Percentiles rank a stretch among this genome's conserved stretches.
Conservation (phyloP, 2,329 filamentous ascomycete species). For the Arthrinium puccinioides region DNA sequence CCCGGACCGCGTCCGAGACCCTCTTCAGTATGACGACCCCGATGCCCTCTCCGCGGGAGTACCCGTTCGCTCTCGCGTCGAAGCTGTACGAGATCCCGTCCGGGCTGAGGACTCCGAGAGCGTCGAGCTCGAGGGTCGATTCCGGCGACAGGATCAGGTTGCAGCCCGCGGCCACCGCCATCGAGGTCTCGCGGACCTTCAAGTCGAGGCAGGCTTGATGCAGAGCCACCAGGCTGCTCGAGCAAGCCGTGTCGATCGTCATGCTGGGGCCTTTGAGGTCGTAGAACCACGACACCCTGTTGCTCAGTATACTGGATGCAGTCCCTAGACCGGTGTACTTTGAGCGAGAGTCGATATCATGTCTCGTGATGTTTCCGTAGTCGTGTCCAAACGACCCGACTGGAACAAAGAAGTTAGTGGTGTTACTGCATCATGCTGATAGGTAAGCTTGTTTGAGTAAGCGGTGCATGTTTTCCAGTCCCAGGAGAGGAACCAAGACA, state of each 20-base stretch:
- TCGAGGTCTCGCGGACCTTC: not conserved
- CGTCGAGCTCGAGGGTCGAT: slow-evolving; percentile 49
- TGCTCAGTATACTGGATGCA: slow-evolving; percentile 26
- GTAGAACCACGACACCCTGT: slow-evolving; percentile 32
- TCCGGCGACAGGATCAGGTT: slow-evolving; percentile 46
- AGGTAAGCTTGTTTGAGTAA: not conserved
- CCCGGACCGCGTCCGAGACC: slow-evolving; percentile 46
- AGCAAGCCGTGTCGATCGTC: slow-evolving; percentile 34
- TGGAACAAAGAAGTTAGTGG: not conserved
- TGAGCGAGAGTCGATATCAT: slow-evolving; percentile 25
- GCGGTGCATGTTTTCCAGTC: no score
- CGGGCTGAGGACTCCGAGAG: slow-evolving; percentile 43
- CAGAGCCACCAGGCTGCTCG: slow-evolving; percentile 27
- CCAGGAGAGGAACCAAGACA: no score
- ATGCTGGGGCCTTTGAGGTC: slow-evolving; percentile 29
- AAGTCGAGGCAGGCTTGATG: slow-evolving; percentile 23
- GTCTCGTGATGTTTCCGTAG: slow-evolving; percentile 24
- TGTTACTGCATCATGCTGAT: no score
- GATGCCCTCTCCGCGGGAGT: slow-evolving; percentile 56
- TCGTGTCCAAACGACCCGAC: slow-evolving; percentile 17
- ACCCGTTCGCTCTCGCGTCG: slow-evolving; percentile 55
- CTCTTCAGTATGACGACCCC: slow-evolving; percentile 54
- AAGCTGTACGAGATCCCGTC: slow-evolving; percentile 46
- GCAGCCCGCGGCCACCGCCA: slow-evolving; percentile 28
- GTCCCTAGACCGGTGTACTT: slow-evolving; percentile 30